Conservation (phyloP, 2,329 filamentous ascomycete species). For the Aspergillus puulaauensis region DNA sequence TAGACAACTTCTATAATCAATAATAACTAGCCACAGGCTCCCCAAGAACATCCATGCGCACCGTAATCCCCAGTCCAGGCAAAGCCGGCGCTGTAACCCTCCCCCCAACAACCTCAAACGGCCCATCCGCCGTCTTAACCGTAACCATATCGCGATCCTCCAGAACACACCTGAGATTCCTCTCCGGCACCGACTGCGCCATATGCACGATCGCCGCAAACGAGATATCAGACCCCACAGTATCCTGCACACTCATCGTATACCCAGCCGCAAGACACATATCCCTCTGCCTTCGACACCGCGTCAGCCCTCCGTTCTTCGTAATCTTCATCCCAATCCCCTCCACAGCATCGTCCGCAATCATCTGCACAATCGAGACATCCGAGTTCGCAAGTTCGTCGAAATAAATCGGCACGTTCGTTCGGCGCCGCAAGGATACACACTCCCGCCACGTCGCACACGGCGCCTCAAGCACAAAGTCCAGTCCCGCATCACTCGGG, state of each 20-base stretch:
- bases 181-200: constrained; percentile 18
- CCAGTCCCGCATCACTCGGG: constrained; percentile 14
- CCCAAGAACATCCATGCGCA: constrained; percentile 11
- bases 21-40: constrained; percentile 15
- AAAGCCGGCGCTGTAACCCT: constrained; percentile 5
- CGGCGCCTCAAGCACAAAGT: constrained; percentile 26
- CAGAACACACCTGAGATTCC: constrained; percentile 13
- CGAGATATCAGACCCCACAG: constrained; percentile 24
- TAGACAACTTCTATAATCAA: too few relatives aligned
- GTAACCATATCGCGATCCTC: constrained; percentile 20
- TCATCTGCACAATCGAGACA: constrained; percentile 16
- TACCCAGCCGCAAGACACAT: constrained; percentile 24
- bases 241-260: constrained; percentile 24
- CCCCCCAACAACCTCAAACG: constrained; percentile 13
- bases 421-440: constrained; percentile 21
- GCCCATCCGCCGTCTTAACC: constrained; percentile 22
- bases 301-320: constrained; percentile 20
- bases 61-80: constrained; percentile 13
- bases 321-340: constrained; percentile 26
- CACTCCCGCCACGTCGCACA: constrained; percentile 24
- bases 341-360: constrained; percentile 26
- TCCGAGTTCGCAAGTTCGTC: constrained; percentile 23
- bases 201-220: constrained; percentile 28
- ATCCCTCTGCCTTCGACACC: constrained; percentile 22
- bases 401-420: constrained; percentile 22